Base-by-base conservation (phyloP, 495 filamentous ascomycete species). In the Penicillium cinerascens region DNA sequence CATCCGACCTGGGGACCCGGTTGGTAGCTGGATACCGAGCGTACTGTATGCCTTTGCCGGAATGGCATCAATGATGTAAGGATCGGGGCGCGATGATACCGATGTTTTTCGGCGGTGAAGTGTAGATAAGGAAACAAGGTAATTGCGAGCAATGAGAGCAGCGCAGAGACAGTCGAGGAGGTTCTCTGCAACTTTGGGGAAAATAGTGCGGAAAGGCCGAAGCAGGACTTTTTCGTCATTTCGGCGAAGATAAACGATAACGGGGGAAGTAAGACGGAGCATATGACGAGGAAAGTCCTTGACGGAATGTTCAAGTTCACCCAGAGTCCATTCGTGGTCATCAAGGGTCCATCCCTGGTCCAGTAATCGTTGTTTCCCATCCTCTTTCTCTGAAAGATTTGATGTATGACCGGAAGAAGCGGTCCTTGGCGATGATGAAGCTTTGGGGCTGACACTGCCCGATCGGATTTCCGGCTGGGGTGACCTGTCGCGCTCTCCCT, bases 91-190 rank as follows among this genome's bases (percentile, higher is more conserved):
- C 26, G 36, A 43, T 38, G 53, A 63, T 33, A 57, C 13, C 36
- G 58, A 54, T 39, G 42, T 58, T 60, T 52, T 66, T 20, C 56
- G 60, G 13, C 69, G 63, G 25, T 70, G 58, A 18, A 56, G 45
- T 0, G 55, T 58, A 23, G 68, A 59, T 25, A 74, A 51, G 0
- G 72, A 75, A 50, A 74, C 65, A 23, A 86, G 63, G 61, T 85
- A 85, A 55, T 86, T 86, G 49, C 80, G 81, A 0, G 80, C 83
- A 17, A 87, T 71, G 18, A 87, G 56, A 36, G 83, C 78, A 1
- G 83, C 83, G 50, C 85, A 87, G n/a, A 87, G 74, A 5, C 81
- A 75, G 42, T 85, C 80, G 25, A 83, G 78, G 4, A 83, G 63
- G 47, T 74, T 76, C 44, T 83, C 76, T 5, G 78, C 68, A 20